phyloP scores from a whole-genome alignment of 371 early-diverging fungal species.

The Dichotomocladium elegans region DNA sequence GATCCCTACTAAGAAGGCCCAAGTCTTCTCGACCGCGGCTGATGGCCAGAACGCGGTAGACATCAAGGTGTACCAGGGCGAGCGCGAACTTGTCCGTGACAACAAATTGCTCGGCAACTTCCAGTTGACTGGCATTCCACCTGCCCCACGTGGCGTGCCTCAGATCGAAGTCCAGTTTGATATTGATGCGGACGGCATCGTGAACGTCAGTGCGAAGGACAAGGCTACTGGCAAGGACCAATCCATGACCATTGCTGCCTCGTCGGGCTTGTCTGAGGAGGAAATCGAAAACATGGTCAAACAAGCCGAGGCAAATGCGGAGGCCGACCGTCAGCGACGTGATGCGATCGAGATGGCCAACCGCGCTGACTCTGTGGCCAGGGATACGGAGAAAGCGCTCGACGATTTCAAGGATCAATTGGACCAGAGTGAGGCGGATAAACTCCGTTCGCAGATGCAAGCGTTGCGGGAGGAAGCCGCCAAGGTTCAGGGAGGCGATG shows the following conservation, averaged over 20 bases:
- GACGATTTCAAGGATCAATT: conserved; percentile 88
- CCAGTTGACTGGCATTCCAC: conserved; percentile 78
- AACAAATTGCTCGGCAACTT: conserved; percentile 96
- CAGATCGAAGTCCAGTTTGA: conserved; percentile 89
- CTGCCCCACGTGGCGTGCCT: conserved; percentile 85
- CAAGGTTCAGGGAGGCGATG: conserved; percentile 61
- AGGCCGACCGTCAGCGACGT: conserved; percentile 80
- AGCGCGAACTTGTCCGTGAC: conserved; percentile 89
- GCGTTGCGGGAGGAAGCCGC: conserved; percentile 63
- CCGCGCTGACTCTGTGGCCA: conserved; percentile 80
- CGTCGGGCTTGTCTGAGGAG: conserved; percentile 83
- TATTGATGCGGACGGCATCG: conserved; percentile 96
- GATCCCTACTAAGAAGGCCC: conserved; percentile 96
- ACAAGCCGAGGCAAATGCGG: conserved; percentile 82
- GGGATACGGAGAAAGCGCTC: conserved; percentile 87
- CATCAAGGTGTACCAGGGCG: conserved; percentile 97
- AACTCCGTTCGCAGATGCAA: conserved; percentile 68
- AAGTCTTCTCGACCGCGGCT: conserved; percentile 96
- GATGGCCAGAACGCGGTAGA: conserved; percentile 96
- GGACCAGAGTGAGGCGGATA: conserved; percentile 69
- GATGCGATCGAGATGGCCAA: conserved; percentile 86
- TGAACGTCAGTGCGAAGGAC: conserved; percentile 94
- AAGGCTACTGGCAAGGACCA: conserved; percentile 86
- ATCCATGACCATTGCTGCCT: conserved; percentile 89
- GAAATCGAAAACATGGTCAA: conserved; percentile 91